Percentiles rank a stretch among this genome's conserved stretches.
Conservation (phyloP, 2,329 filamentous ascomycete species). For the Ploettnerulaceae sp. region DNA sequence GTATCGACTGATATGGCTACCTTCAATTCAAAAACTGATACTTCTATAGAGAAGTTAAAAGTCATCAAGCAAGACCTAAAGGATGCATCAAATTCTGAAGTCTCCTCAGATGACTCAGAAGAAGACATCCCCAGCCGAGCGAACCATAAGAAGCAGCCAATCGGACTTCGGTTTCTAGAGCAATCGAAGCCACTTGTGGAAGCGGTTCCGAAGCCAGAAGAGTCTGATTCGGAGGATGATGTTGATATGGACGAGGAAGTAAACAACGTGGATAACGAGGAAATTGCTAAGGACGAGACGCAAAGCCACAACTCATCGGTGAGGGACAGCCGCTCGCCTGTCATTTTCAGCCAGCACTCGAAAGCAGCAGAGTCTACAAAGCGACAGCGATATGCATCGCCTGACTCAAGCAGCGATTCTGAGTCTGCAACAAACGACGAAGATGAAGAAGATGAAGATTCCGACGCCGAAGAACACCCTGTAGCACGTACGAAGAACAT, state of each 20-base stretch:
- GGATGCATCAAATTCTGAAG: not conserved
- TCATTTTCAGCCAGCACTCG: constrained; percentile 24
- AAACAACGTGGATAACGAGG: no score
- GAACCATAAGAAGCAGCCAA: not conserved
- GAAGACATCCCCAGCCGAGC: constrained; percentile 9
- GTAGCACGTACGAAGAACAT: not conserved
- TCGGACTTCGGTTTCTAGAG: not conserved
- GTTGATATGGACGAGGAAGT: constrained; percentile 1
- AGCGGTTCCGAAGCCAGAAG: not conserved
- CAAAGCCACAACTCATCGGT: constrained; percentile 23
- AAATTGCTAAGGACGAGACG: constrained; percentile 17
- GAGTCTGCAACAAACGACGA: constrained; percentile 10
- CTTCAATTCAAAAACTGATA: not conserved
- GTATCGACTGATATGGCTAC: not conserved
- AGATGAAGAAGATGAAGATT: not conserved
- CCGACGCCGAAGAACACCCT: not conserved
- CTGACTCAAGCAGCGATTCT: not conserved
- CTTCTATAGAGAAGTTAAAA: not conserved
- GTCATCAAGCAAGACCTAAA: not conserved
- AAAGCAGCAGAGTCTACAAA: not conserved
- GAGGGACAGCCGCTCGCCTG: constrained; percentile 31
- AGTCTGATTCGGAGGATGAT: constrained; percentile 10
- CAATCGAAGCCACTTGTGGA: not conserved
- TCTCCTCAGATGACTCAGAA: constrained; percentile 11
- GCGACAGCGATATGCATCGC: constrained; percentile 1